A percentile compares a stretch with the other conserved stretches of the same genome.
Evolutionary conservation across 2,329 filamentous ascomycete species (phyloP).

Genomic region (Pleurostoma richardsiae): DNA sequence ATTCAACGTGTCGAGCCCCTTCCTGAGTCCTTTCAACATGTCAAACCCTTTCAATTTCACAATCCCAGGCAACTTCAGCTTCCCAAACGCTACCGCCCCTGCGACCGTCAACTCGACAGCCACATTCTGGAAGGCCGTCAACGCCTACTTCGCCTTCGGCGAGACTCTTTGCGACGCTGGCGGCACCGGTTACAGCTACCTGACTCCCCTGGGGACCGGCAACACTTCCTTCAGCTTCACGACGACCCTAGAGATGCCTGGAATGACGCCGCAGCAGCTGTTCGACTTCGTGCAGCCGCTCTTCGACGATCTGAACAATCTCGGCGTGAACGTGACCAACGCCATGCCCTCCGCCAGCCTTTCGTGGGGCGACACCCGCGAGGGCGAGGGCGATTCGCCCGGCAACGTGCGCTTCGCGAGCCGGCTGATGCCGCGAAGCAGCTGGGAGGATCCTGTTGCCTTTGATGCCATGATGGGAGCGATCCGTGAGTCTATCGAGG

Average conservation of each 20-base stretch:
- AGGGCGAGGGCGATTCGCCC: slow-evolving; percentile 1
- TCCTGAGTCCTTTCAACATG: background rate
- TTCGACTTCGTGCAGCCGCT: slow-evolving; percentile 24
- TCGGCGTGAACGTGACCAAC: slow-evolving; percentile 19
- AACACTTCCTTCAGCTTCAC: slow-evolving; percentile 23
- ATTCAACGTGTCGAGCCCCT: background rate
- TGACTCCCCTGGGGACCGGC: slow-evolving; percentile 12
- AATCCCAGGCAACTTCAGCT: background rate
- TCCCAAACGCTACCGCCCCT: background rate
- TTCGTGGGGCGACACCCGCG: background rate
- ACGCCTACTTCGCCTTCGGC: slow-evolving; percentile 25
- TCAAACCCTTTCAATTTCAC: background rate
- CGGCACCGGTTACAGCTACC: slow-evolving; percentile 28
- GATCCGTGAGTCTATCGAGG: slow-evolving; percentile 9
- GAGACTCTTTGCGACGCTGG: slow-evolving; percentile 25
- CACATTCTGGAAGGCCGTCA: slow-evolving; percentile 24
- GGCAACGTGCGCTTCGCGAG: slow-evolving; percentile 3
- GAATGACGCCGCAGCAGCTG: slow-evolving; percentile 14
- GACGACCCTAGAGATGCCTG: slow-evolving; percentile 26
- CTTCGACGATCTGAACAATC: slow-evolving; percentile 20
- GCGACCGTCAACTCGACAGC: slow-evolving; percentile 3
- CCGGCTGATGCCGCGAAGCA: slow-evolving; percentile 2
- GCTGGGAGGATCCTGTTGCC: background rate
- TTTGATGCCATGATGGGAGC: slow-evolving; percentile 13
- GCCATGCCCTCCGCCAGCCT: slow-evolving; percentile 6